phyloP scores from a whole-genome alignment of 768 basidiomycete species.

The Tulasnella sp. region DNA sequence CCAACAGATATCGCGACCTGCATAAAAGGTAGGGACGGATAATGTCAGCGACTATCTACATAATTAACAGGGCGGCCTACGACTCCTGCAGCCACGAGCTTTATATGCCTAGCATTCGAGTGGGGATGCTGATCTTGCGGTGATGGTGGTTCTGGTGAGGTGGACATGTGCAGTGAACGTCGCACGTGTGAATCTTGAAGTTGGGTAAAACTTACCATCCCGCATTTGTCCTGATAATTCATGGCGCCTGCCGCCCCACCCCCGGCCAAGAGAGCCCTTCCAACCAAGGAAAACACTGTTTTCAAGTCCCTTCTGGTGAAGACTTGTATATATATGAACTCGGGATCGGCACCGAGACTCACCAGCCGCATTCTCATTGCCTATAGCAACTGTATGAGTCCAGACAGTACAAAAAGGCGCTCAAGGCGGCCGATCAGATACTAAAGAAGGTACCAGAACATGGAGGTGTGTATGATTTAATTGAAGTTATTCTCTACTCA shows the following conservation, averaged over 20 bases:
- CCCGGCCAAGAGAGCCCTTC: slow-evolving; percentile 39
- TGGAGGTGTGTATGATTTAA: slow-evolving; percentile 68
- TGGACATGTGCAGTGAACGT: not conserved
- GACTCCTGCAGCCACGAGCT: not conserved
- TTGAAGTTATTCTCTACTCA: not conserved
- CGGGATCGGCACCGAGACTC: no score
- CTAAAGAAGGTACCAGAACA: slow-evolving; percentile 93
- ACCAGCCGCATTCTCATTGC: not conserved
- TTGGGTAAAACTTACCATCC: slow-evolving; percentile 1
- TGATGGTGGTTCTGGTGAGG: not conserved
- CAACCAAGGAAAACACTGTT: slow-evolving; percentile 71
- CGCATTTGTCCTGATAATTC: not conserved
- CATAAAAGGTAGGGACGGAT: not conserved
- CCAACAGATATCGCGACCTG: slow-evolving; percentile 9
- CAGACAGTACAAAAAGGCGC: slow-evolving; percentile 76
- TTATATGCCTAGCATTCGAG: no score
- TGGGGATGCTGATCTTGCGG: not conserved
- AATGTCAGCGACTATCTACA: not conserved
- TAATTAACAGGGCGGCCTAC: not conserved
- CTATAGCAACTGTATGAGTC: slow-evolving; percentile 61
- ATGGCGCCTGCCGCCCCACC: slow-evolving; percentile 4
- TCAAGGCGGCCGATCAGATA: slow-evolving; percentile 85
- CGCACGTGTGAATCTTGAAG: slow-evolving; percentile 2
- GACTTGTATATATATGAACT: no score
- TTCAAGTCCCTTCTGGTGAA: slow-evolving; percentile 83